Evolutionary conservation across 495 filamentous ascomycete species (phyloP).

Genomic region (Talaromyces ruber): DNA sequence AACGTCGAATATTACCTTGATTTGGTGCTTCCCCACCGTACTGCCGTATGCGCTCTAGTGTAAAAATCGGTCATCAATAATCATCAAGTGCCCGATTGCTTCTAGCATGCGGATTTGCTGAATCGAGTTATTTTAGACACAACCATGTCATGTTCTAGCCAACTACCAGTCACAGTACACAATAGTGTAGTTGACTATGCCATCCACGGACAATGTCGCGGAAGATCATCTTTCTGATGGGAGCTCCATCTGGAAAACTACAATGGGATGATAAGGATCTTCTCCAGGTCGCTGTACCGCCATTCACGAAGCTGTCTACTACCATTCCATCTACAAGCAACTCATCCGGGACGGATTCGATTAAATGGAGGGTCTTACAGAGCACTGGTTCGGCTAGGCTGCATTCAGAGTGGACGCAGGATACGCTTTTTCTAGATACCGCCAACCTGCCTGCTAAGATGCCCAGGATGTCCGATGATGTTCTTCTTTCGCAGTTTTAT

Average conservation of each 20-base stretch:
- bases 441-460: slow-evolving; percentile 19
- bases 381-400: neutral
- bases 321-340: neutral
- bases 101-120: neutral
- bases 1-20: too few relatives aligned
- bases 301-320: slow-evolving; percentile 25
- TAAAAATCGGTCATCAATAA: too few relatives aligned
- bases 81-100: neutral
- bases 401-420: slow-evolving; percentile 10
- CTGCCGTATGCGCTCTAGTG: too few relatives aligned
- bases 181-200: neutral
- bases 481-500: slow-evolving; percentile 54
- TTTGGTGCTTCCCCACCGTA: too few relatives aligned
- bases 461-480: slow-evolving; percentile 20
- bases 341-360: neutral
- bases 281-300: slow-evolving; percentile 36
- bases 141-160: neutral
- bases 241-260: slow-evolving; percentile 49
- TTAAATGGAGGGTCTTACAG: slow-evolving; percentile 36
- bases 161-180: neutral
- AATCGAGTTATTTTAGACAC: neutral
- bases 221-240: slow-evolving; percentile 50
- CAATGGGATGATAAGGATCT: slow-evolving; percentile 47
- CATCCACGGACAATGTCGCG: slow-evolving; percentile 25
- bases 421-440: slow-evolving; percentile 42